Evolutionary conservation across 2,329 filamentous ascomycete genomes (phyloP), one percentile per base, ranked within the genome.

Genomic region (Mollisiaceae sp.): DNA sequence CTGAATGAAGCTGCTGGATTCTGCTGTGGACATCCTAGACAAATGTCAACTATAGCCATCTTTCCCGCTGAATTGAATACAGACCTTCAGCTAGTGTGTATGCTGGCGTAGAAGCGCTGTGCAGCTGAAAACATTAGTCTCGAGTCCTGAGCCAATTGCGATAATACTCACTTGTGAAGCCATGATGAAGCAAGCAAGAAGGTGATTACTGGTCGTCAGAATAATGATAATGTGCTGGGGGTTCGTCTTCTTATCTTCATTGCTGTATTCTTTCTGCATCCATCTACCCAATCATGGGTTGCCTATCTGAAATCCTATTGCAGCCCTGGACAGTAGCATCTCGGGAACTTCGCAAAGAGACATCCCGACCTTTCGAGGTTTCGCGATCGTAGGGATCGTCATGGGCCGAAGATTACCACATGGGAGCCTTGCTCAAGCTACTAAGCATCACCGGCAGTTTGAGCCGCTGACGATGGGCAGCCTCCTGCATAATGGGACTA

Each of bases 31-130:
- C 59, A 59, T 20, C 61, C 52, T 55, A 35, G 2, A 18, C 14
- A 35, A 14, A 14, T 27, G 24, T 55, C 15, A 55, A 22, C 18
- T 2, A 11, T 35, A 18, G 4, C 35, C 2, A 14, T 35, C 18
- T 38, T 14, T 6, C 4, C 14, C 14, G 6, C 14, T 4, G 20
- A 15, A 27, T 54, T 54, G 6, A 54, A 22, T 9, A 18, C 27
- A 54, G 14, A 66, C 74, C 75, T 67, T 76, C 75, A 1, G 74
- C 70, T 4, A 74, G 64, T 6, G 74, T 76, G 59, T 75, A 76
- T 2, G 64, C 65, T 65, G 73, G 60, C 62, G 63, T 67, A 24
- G 35, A 55, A 9, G 18, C 54, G 32, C 60, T 64, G 56, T 61
- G 50, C 11, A 60, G 41, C 65, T 67, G 27, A 2, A 38, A 9